A percentile compares a stretch with the other conserved stretches of the same genome.
Conservation (phyloP, 2,329 filamentous ascomycete genomes). For the Fusarium sp. region DNA sequence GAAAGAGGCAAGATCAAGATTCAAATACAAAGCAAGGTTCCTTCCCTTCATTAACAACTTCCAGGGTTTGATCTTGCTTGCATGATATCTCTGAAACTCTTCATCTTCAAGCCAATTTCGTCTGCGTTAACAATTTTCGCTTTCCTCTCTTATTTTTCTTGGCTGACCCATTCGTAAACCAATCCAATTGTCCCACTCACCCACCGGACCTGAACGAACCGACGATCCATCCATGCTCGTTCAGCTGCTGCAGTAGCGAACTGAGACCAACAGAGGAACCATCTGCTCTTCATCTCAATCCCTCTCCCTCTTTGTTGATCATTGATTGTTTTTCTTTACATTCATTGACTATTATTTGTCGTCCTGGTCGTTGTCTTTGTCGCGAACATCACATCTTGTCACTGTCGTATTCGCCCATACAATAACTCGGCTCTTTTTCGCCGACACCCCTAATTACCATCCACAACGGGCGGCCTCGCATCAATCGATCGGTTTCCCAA, state of each 20-base stretch:
- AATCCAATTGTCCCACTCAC: conserved; percentile 24
- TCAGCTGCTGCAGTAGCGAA: conserved; percentile 3
- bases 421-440: background rate
- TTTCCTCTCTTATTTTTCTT: conserved; percentile 30
- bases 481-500: conserved; percentile 7
- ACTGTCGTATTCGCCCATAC: background rate
- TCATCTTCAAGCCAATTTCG: conserved; percentile 24
- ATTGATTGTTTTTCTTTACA: conserved; percentile 8
- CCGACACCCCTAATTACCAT: conserved; percentile 7
- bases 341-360: conserved; percentile 3
- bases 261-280: conserved; percentile 23
- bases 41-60: conserved; percentile 1
- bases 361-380: background rate
- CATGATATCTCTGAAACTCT: conserved; percentile 9
- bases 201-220: conserved; percentile 31
- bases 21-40: conserved; percentile 26
- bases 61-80: background rate
- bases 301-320: conserved; percentile 2
- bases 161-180: conserved; percentile 19
- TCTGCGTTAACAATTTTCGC: conserved; percentile 21
- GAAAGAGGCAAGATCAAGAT: background rate
- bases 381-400: background rate
- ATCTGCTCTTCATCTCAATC: conserved; percentile 13
- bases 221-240: conserved; percentile 32
- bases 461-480: conserved; percentile 13